phyloP scores from a whole-genome alignment of 2,329 filamentous ascomycete species.

The Aspergillus sp. region DNA sequence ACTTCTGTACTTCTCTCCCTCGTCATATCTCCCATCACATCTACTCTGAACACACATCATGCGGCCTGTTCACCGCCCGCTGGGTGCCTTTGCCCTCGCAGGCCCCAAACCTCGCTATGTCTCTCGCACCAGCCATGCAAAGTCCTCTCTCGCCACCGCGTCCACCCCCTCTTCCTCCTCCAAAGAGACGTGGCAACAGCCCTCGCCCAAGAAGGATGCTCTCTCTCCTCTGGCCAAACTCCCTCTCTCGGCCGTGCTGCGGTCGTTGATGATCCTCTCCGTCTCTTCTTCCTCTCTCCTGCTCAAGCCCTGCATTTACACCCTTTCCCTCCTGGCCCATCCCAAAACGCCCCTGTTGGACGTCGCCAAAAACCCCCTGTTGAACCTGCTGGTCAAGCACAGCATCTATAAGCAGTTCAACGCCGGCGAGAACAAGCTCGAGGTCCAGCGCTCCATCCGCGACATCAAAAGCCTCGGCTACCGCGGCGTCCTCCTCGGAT shows the following conservation, averaged over 20 bases:
- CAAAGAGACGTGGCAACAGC: constrained; percentile 22
- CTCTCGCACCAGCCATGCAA: constrained; percentile 32
- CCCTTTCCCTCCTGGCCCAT: constrained; percentile 60
- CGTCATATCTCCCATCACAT: background rate
- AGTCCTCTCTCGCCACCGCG: constrained; percentile 27
- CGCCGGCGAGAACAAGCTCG: constrained; percentile 50
- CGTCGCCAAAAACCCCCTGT: constrained; percentile 48
- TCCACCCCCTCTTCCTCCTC: constrained; percentile 16
- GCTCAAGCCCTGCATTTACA: constrained; percentile 67
- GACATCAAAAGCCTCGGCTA: constrained; percentile 52
- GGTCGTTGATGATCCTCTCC: constrained; percentile 37
- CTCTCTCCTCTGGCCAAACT: constrained; percentile 35
- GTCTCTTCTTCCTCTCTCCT: constrained; percentile 51
- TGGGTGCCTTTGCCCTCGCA: constrained; percentile 18
- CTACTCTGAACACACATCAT: constrained; percentile 20
- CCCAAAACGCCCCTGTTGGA: constrained; percentile 46
- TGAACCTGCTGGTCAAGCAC: constrained; percentile 46
- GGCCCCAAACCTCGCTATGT: constrained; percentile 26
- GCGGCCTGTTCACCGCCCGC: constrained; percentile 29
- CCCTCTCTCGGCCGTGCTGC: constrained; percentile 36
- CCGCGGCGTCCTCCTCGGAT: constrained; percentile 54
- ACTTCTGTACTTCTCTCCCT: background rate
- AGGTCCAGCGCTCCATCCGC: constrained; percentile 47
- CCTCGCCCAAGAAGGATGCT: constrained; percentile 23
- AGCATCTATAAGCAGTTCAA: constrained; percentile 59